phyloP scores from a whole-genome alignment of 75 land plant genomes.

The Picea glauca region DNA sequence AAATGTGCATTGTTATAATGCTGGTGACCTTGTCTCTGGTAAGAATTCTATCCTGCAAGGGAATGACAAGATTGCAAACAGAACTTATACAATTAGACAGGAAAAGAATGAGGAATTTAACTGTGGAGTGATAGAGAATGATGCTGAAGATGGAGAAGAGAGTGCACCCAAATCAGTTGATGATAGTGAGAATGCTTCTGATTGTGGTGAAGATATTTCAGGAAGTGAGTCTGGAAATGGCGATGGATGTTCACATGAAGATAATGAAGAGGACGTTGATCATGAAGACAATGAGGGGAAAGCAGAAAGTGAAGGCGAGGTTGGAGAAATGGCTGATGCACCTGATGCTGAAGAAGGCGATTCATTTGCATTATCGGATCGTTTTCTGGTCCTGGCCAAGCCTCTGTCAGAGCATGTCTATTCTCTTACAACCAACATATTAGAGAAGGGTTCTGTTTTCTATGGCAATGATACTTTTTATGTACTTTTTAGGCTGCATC shows the following conservation, averaged over 20 bases:
- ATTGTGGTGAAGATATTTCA: slow-evolving; percentile 65
- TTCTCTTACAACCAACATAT: neutral
- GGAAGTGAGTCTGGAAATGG: slow-evolving; percentile 77
- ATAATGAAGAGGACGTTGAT: slow-evolving; percentile 25
- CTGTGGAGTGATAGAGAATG: slow-evolving; percentile 33
- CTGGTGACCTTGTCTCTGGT: slow-evolving; percentile 18
- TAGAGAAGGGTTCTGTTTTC: slow-evolving; percentile 5
- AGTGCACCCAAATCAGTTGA: slow-evolving; percentile 72
- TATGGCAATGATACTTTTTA: slow-evolving; percentile 24
- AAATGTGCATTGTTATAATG: slow-evolving; percentile 54
- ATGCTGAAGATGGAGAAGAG: slow-evolving; percentile 78
- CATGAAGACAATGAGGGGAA: slow-evolving; percentile 66
- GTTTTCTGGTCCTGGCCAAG: neutral
- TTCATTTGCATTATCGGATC: slow-evolving; percentile 21
- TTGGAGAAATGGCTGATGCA: slow-evolving; percentile 71
- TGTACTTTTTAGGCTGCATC: slow-evolving; percentile 26
- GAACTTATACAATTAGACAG: slow-evolving; percentile 18
- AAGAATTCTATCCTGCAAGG: slow-evolving; percentile 9
- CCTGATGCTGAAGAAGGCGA: slow-evolving; percentile 66
- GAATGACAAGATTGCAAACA: slow-evolving; percentile 30
- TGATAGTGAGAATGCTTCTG: slow-evolving; percentile 80
- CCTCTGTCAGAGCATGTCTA: neutral
- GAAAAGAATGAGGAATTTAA: slow-evolving; percentile 29
- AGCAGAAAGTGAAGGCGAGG: slow-evolving; percentile 78
- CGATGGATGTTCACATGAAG: slow-evolving; percentile 52